Evolutionary conservation across 192 early-diverging fungal species (phyloP).

Genomic region (Funneliformis mosseae): DNA sequence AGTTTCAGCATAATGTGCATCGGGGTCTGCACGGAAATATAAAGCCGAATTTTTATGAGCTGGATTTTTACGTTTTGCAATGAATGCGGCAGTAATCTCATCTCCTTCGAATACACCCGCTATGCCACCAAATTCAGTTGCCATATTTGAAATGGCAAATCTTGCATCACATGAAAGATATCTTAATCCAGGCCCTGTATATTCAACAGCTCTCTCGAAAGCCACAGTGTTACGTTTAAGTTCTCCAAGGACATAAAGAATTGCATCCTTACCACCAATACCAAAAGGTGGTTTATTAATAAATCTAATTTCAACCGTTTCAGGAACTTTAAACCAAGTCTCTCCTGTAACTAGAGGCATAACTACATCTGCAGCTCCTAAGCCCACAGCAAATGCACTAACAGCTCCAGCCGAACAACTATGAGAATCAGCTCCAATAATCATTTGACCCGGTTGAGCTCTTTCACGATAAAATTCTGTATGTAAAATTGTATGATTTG

Average conservation of each 20-base stretch:
- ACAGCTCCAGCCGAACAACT: constrained; percentile 81
- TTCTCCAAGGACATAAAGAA: constrained; percentile 76
- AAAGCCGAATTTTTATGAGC: constrained; percentile 67
- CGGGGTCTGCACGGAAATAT: constrained; percentile 74
- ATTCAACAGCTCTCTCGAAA: constrained; percentile 78
- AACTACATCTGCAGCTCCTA: constrained; percentile 81
- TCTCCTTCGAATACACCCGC: constrained; percentile 81
- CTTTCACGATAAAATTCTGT: constrained; percentile 85
- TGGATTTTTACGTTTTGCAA: constrained; percentile 73
- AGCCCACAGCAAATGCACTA: constrained; percentile 76
- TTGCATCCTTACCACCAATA: constrained; percentile 82
- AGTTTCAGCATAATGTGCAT: constrained; percentile 79
- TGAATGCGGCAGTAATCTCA: constrained; percentile 71
- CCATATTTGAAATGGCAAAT: constrained; percentile 82
- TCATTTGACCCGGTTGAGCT: constrained; percentile 78
- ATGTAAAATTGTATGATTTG: constrained; percentile 81
- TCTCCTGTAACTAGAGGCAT: constrained; percentile 85
- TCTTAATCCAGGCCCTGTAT: constrained; percentile 73
- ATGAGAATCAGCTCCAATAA: constrained; percentile 83
- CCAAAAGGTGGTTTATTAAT: constrained; percentile 73
- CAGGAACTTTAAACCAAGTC: constrained; percentile 82
- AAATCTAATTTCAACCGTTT: constrained; percentile 78
- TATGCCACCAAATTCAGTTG: constrained; percentile 85
- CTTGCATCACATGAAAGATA: constrained; percentile 83
- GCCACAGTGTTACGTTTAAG: constrained; percentile 85